phyloP scores from a whole-genome alignment of 805 yeast species.

The Lipomyces lipofer region DNA sequence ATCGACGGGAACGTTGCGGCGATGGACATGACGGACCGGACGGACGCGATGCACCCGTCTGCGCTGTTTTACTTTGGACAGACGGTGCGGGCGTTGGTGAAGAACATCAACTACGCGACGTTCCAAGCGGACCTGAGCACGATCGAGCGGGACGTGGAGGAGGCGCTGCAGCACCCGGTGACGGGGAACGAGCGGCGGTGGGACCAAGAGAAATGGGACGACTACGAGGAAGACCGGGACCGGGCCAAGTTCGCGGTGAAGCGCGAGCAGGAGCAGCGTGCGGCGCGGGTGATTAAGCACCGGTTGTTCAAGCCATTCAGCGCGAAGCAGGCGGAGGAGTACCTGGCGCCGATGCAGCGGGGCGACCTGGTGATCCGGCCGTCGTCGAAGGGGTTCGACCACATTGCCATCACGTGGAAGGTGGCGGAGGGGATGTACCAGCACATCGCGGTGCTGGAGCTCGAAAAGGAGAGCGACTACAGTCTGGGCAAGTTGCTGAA shows the following conservation, averaged over 20 bases:
- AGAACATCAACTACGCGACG: slow-evolving; percentile 67
- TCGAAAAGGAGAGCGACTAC: slow-evolving; percentile 61
- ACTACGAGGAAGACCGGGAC: slow-evolving; percentile 70
- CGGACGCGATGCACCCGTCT: slow-evolving; percentile 49
- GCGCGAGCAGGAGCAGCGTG: slow-evolving; percentile 64
- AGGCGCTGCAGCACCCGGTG: slow-evolving; percentile 46
- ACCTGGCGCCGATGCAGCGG: slow-evolving; percentile 78
- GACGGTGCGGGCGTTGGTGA: slow-evolving; percentile 80
- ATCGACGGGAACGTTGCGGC: slow-evolving; percentile 55
- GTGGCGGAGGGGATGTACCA: slow-evolving; percentile 88
- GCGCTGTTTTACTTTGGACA: slow-evolving; percentile 61
- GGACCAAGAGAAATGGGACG: slow-evolving; percentile 71
- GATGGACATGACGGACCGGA: slow-evolving; percentile 42
- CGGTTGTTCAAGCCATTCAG: slow-evolving; percentile 85
- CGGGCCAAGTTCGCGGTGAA: slow-evolving; percentile 52
- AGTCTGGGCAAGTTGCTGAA: slow-evolving; percentile 58
- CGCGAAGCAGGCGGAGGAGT: slow-evolving; percentile 88
- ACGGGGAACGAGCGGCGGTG: slow-evolving; percentile 40
- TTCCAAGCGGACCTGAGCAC: slow-evolving; percentile 75
- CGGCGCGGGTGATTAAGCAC: slow-evolving; percentile 82
- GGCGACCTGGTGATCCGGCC: slow-evolving; percentile 96
- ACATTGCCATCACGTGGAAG: slow-evolving; percentile 93
- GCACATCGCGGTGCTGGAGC: slow-evolving; percentile 83
- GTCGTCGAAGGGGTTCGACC: slow-evolving; percentile 84
- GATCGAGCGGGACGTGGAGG: slow-evolving; percentile 62